Conservation (phyloP, 2,329 filamentous ascomycete species). For the Microdochium bolleyi region DNA sequence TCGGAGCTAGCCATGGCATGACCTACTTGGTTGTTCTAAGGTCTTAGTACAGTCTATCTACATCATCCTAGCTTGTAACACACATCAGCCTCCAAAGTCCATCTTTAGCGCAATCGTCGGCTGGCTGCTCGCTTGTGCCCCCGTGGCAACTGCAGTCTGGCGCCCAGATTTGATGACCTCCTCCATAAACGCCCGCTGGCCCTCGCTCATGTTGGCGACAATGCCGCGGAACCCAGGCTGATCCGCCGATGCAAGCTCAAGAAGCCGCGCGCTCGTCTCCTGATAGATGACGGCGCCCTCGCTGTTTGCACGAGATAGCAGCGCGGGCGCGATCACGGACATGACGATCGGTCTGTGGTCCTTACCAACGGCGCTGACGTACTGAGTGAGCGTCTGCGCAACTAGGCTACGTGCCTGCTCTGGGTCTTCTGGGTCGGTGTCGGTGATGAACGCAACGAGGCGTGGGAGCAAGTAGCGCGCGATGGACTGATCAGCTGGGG, state of each 20-base stretch:
- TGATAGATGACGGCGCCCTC: slow-evolving; percentile 53
- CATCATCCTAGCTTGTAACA: no score
- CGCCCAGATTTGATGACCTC: slow-evolving; percentile 64
- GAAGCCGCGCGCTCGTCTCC: slow-evolving; percentile 67
- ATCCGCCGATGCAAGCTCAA: slow-evolving; percentile 75
- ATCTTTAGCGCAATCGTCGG: slow-evolving; percentile 93
- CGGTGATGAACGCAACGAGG: slow-evolving; percentile 66
- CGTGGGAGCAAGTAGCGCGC: slow-evolving; percentile 67
- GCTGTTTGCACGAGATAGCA: slow-evolving; percentile 64
- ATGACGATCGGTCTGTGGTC: slow-evolving; percentile 52
- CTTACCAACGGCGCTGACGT: slow-evolving; percentile 42
- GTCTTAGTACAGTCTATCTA: no score
- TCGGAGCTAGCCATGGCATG: no score
- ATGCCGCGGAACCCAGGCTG: slow-evolving; percentile 66
- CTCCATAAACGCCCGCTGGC: slow-evolving; percentile 72
- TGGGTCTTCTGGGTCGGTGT: slow-evolving; percentile 66
- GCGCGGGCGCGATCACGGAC: slow-evolving; percentile 67
- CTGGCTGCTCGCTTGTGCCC: slow-evolving; percentile 26
- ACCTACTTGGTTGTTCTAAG: no score
- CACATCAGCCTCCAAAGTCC: slow-evolving; percentile 60
- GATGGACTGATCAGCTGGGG: slow-evolving; percentile 63
- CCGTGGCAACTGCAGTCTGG: neutral
- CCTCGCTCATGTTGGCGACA: slow-evolving; percentile 61
- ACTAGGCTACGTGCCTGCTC: slow-evolving; percentile 66
- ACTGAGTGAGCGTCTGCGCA: slow-evolving; percentile 68